Base-by-base conservation (phyloP, 2,329 filamentous ascomycete genomes). In the Pseudopyrenochaeta lycopersici region DNA sequence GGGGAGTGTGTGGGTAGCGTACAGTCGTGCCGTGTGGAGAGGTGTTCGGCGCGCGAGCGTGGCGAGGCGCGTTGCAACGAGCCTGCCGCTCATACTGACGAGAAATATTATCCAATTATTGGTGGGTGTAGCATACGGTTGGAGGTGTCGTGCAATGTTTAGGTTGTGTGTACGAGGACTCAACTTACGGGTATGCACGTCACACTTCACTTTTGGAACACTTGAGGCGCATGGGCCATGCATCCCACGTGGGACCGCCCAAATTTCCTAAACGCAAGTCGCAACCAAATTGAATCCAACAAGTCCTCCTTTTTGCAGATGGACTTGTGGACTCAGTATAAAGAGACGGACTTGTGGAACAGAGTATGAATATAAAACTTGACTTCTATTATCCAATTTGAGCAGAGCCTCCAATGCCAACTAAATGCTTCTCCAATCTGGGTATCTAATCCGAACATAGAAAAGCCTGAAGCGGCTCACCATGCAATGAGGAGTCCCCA, bases 21-120 rank as follows among this genome's bases (percentile, higher is more conserved):
- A 70, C 30, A 74, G 85, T 79, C 70, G 85, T 80, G 71, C 84
- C 79, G 68, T 87, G 84, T 64, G 87, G 80, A 64, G 84, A 81
- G 57, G 84, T 81, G 80, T 82, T 76, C 85, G 86, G 78, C 87
- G 86, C 75, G 87, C 81, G 68, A 87, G 78, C 77, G 88, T 86
- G 77, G 86, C 81, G 66, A 90, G 83, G 78, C 90, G 87, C 73
- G 88, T 86, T 77, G 90, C 88, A 78, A 93, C 82, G 69, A 91
- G 86, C 83, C 90, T 88, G 82, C 85, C 86, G 80, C 85, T 89
- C 87, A 90, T 89, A 42, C 44, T 76, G 67, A 61, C 60, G 33
- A 51, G 51, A 21, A 49, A 40, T 40, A 29, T 44, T 35, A 27
- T 52, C 48, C 57, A 52, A 52, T 21, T 9, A 40, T 20, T 35